Conservation (phyloP, 129 eudicot genomes). For the Calendula officinalis region DNA sequence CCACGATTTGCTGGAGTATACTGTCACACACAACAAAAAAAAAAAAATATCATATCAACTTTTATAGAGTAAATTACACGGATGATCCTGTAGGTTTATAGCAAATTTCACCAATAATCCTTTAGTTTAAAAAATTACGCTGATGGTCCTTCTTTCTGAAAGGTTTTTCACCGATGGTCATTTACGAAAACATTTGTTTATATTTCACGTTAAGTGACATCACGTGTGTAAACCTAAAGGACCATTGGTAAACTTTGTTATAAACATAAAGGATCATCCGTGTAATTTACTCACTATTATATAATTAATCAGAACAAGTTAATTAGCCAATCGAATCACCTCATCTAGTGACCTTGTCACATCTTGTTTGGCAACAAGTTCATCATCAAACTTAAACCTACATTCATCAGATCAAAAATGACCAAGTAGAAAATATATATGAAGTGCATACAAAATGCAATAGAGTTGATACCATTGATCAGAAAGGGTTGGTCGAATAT, state of each 20-base stretch:
- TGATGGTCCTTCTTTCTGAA: too few species aligned
- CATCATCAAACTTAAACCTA: constrained; percentile 86
- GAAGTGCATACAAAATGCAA: neutral
- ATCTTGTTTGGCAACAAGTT: constrained; percentile 81
- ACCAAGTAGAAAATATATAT: neutral
- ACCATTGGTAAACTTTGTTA: too few species aligned
- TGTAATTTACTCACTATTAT: too few species aligned
- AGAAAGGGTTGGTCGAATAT: constrained; percentile 79
- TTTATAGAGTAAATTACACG: too few species aligned
- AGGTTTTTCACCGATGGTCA: too few species aligned
- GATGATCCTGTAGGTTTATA: too few species aligned
- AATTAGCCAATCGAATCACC: constrained; percentile 28
- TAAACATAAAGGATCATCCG: too few species aligned
- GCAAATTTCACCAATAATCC: too few species aligned
- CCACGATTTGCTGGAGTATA: constrained; percentile 69
- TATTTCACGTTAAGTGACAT: too few species aligned
- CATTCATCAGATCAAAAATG: neutral
- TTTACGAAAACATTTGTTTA: too few species aligned
- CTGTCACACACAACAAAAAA: constrained; percentile 39
- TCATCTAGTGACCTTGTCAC: constrained; percentile 74
- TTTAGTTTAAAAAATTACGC: too few species aligned
- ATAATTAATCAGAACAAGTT: constrained; percentile 7
- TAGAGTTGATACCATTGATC: constrained; percentile 61
- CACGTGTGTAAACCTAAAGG: too few species aligned
- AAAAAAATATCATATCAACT: neutral